A percentile compares a stretch with the other conserved stretches of the same genome.
Evolutionary conservation across 768 basidiomycete genomes (phyloP).

Genomic region (Boletus pseudopeckii): DNA sequence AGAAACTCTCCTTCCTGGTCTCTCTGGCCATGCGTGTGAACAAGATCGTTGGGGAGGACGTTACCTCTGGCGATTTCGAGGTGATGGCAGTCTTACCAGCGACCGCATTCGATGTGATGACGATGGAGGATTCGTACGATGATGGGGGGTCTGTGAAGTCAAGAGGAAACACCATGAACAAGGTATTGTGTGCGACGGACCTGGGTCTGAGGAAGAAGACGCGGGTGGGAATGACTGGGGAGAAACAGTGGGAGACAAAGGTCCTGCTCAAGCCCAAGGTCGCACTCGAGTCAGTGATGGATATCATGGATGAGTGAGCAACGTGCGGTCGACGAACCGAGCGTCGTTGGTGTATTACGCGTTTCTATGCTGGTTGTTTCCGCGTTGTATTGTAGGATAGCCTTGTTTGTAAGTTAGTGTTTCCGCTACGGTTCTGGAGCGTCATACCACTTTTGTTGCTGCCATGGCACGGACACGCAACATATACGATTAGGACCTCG

Average conservation of each 20-base stretch:
- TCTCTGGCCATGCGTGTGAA: conserved; percentile 48
- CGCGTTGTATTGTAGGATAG: not conserved
- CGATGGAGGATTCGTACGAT: conserved; percentile 34
- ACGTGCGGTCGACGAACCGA: not conserved
- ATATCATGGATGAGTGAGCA: conserved; percentile 32
- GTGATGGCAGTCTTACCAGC: conserved; percentile 26
- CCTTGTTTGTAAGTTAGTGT: not conserved
- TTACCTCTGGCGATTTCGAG: conserved; percentile 32
- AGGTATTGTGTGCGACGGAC: conserved; percentile 37
- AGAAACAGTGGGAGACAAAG: conserved; percentile 31
- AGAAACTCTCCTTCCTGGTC: conserved; percentile 41
- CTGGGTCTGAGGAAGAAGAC: conserved; percentile 34
- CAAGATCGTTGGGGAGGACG: conserved; percentile 30
- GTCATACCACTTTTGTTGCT: not conserved
- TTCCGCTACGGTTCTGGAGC: not conserved
- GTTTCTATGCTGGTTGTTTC: not conserved
- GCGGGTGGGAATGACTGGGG: conserved; percentile 21
- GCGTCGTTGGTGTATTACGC: not conserved
- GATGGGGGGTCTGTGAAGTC: conserved; percentile 18
- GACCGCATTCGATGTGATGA: conserved; percentile 22
- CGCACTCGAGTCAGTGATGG: conserved; percentile 35
- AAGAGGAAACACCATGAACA: conserved; percentile 2
- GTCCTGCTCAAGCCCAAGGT: conserved; percentile 39
- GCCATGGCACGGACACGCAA: not conserved
- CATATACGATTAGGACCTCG: not conserved